Percentiles rank a stretch among this genome's conserved stretches.
Evolutionary conservation across 2,329 filamentous ascomycete species (phyloP).

Genomic region (Penicillium brasilianum): DNA sequence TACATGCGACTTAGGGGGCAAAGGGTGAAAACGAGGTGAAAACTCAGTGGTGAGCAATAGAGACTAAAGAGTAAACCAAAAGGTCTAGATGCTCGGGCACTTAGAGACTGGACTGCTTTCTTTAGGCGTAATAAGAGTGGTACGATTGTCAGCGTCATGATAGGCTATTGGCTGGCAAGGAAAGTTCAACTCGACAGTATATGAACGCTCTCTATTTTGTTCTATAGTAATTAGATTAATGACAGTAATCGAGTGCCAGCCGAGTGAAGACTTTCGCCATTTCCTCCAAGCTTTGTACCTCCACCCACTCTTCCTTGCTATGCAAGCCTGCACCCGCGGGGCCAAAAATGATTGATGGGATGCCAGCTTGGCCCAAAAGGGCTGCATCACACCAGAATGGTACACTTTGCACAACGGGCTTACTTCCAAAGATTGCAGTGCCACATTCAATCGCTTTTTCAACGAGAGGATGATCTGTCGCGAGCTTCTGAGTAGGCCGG

Average conservation of each 20-base stretch:
- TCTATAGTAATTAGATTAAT: background rate
- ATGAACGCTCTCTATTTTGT: background rate
- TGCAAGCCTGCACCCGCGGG: constrained; percentile 57
- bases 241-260: constrained; percentile 30
- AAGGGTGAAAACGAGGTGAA: too few relatives aligned
- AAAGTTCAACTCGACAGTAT: background rate
- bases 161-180: constrained; percentile 1
- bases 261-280: constrained; percentile 33
- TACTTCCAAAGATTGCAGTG: constrained; percentile 31
- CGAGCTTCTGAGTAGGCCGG: constrained; percentile 51
- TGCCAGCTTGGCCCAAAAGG: constrained; percentile 51
- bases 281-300: constrained; percentile 49
- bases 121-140: background rate
- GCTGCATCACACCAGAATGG: constrained; percentile 60
- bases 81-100: background rate
- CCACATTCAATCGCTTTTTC: constrained; percentile 39
- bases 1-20: too few relatives aligned
- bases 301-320: constrained; percentile 57
- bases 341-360: constrained; percentile 55
- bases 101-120: background rate
- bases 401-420: constrained; percentile 36
- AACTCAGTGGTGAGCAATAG: too few relatives aligned
- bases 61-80: too few relatives aligned
- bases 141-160: background rate
- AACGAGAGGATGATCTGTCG: constrained; percentile 50